Evolutionary conservation across 345 rosid species (phyloP).

Genomic region (Populus tremula): DNA sequence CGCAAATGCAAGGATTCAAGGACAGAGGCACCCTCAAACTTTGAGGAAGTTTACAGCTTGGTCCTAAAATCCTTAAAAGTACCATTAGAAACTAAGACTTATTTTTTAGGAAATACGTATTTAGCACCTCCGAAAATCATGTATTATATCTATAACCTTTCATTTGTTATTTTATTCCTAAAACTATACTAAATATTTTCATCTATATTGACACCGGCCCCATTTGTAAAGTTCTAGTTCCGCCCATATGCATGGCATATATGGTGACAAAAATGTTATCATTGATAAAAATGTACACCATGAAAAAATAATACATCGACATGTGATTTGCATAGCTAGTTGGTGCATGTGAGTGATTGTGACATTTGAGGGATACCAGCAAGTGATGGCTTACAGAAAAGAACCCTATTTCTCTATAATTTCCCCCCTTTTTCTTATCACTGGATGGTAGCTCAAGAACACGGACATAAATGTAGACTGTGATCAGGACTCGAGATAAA

Average conservation of each 20-base stretch:
- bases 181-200: too few relatives aligned
- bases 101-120: too few relatives aligned
- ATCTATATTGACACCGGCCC: too few relatives aligned
- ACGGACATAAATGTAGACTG: not conserved
- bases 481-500: not conserved
- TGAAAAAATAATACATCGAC: slow-evolving; percentile 11
- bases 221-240: too few relatives aligned
- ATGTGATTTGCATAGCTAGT: slow-evolving; percentile 23
- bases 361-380: slow-evolving; percentile 23
- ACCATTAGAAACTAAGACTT: too few relatives aligned
- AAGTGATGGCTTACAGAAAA: slow-evolving; percentile 12
- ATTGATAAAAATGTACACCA: not conserved
- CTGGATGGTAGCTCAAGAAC: slow-evolving; percentile 1
- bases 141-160: too few relatives aligned
- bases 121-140: too few relatives aligned
- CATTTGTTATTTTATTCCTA: too few relatives aligned
- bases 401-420: not conserved
- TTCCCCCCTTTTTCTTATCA: not conserved
- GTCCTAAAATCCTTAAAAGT: too few relatives aligned
- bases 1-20: not conserved
- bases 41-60: too few relatives aligned
- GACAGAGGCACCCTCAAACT: not conserved
- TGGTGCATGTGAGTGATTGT: slow-evolving; percentile 39
- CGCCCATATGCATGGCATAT: too few relatives aligned
- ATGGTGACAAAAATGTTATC: too few relatives aligned